phyloP scores from a whole-genome alignment of 1,284 basidiomycete species.

The Schizophyllum commune region DNA sequence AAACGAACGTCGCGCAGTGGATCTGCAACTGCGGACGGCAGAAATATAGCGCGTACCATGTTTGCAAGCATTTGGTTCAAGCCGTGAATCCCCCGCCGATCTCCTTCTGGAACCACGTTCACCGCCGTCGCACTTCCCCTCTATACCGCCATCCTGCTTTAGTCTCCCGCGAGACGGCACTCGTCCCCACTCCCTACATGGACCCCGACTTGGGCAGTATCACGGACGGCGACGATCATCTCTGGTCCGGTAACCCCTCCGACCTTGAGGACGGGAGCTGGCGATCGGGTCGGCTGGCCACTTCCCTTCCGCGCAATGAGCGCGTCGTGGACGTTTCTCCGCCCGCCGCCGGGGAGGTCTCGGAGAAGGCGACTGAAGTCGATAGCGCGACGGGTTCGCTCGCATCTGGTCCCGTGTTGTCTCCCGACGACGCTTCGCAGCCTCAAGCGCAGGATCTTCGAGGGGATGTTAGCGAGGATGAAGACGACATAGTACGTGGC shows the following conservation, averaged over 20 bases:
- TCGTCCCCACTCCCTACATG: background rate
- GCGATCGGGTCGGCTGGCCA: background rate
- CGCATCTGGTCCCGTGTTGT: too few relatives aligned
- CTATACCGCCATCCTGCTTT: slow-evolving; percentile 4
- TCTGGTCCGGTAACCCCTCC: slow-evolving; percentile 2
- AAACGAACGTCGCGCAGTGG: slow-evolving; percentile 3
- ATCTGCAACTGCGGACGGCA: slow-evolving; percentile 7
- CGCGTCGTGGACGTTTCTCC: too few relatives aligned
- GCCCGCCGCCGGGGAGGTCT: too few relatives aligned
- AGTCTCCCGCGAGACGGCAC: background rate
- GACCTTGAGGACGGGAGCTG: background rate
- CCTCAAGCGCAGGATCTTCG: too few relatives aligned
- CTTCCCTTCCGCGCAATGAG: too few relatives aligned
- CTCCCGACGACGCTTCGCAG: too few relatives aligned
- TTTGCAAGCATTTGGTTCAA: slow-evolving; percentile 11
- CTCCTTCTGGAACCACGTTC: slow-evolving; percentile 2
- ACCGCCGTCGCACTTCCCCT: slow-evolving; percentile 3
- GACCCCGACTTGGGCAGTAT: background rate
- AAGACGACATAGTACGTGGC: too few relatives aligned
- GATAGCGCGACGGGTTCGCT: too few relatives aligned
- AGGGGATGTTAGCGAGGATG: too few relatives aligned
- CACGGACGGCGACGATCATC: slow-evolving; percentile 2
- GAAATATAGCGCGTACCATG: slow-evolving; percentile 5
- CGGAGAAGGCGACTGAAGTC: too few relatives aligned
- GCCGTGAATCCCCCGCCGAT: slow-evolving; percentile 1